phyloP scores from a whole-genome alignment of 768 basidiomycete genomes.

The Tylopilus sp. region DNA sequence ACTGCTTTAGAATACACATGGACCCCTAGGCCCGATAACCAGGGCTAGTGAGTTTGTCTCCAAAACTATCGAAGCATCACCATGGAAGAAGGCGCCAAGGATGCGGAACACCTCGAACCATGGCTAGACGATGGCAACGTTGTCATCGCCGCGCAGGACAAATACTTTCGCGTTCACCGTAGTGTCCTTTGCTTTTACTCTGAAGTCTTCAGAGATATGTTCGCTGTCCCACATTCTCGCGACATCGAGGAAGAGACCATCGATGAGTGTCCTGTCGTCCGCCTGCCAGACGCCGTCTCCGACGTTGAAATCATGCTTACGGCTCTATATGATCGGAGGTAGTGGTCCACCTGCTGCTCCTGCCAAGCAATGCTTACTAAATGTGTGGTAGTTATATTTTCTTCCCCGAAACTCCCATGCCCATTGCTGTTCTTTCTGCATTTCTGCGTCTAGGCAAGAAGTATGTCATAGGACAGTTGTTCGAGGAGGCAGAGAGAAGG shows the following conservation, averaged over 20 bases:
- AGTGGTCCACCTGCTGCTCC: neutral
- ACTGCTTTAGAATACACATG: too few species aligned
- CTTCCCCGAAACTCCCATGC: slow-evolving; percentile 7
- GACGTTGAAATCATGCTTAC: slow-evolving; percentile 18
- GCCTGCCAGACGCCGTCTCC: slow-evolving; percentile 8
- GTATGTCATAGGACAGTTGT: slow-evolving; percentile 9
- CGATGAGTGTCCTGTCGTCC: slow-evolving; percentile 21
- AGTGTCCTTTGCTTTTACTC: slow-evolving; percentile 26
- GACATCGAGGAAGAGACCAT: slow-evolving; percentile 3
- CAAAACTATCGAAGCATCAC: neutral
- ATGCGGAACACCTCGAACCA: slow-evolving; percentile 8
- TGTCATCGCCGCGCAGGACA: slow-evolving; percentile 23
- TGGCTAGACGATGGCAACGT: slow-evolving; percentile 34
- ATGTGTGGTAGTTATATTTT: slow-evolving; percentile 3
- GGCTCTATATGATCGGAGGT: slow-evolving; percentile 21
- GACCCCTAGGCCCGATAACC: too few species aligned
- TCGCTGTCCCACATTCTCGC: slow-evolving; percentile 7
- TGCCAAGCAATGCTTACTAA: neutral
- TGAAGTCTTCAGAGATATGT: slow-evolving; percentile 32
- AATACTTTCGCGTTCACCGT: slow-evolving; percentile 33
- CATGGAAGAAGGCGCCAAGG: neutral
- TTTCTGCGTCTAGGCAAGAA: slow-evolving; percentile 17
- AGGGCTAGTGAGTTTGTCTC: too few species aligned
- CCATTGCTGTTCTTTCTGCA: slow-evolving; percentile 3
- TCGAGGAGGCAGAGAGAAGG: slow-evolving; percentile 7